These are phyloP conservation scores for Nicotiana obtusifolia DNA, from an alignment of 257 asterid species.

Conservation along the genomic window DNA sequence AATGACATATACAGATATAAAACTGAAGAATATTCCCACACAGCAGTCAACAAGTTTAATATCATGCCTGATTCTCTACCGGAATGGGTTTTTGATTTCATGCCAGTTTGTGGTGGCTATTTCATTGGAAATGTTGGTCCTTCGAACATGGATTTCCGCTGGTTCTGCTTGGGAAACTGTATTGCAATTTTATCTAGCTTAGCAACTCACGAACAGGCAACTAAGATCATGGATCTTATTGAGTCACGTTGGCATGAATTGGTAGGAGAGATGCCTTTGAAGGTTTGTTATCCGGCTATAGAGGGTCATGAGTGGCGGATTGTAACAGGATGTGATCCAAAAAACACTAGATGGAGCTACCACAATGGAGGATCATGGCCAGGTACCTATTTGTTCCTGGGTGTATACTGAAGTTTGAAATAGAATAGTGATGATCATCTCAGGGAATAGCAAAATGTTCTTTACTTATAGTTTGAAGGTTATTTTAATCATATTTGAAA, in stretches of 20 bases:
- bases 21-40: constrained; percentile 75
- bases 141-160: constrained; percentile 64
- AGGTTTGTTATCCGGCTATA: constrained; percentile 70
- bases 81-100: constrained; percentile 67
- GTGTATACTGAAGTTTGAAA: background rate
- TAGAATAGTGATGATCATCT: background rate
- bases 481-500: background rate
- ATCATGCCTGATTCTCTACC: constrained; percentile 74
- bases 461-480: background rate
- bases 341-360: constrained; percentile 70
- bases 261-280: constrained; percentile 75
- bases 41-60: constrained; percentile 67
- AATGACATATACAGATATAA: constrained; percentile 59
- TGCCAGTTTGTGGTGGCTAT: constrained; percentile 62
- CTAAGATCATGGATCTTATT: constrained; percentile 62
- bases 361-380: constrained; percentile 81
- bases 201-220: constrained; percentile 55
- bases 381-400: constrained; percentile 24
- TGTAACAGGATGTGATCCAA: constrained; percentile 60
- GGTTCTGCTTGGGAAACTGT: constrained; percentile 70
- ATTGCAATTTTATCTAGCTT: constrained; percentile 58
- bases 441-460: background rate
- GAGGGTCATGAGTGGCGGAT: constrained; percentile 68
- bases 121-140: constrained; percentile 69
- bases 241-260: constrained; percentile 66